Evolutionary conservation across 352 stramenopile species (phyloP).

Genomic region (Pythium rishiriense): DNA sequence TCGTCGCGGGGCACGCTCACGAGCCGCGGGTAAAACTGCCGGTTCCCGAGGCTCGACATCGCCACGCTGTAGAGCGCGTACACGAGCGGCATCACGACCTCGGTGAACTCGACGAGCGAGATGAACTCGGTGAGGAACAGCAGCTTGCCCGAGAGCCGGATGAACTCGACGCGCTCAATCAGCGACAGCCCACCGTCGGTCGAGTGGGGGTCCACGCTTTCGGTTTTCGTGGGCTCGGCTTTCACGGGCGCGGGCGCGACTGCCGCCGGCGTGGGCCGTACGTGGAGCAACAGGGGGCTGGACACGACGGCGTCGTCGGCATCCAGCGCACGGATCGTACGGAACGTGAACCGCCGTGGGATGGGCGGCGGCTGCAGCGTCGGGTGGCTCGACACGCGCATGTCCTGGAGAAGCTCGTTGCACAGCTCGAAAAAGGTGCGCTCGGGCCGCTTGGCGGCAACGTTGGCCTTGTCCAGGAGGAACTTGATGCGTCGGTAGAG

Average conservation of each 20-base stretch:
- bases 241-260: no score
- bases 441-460: not conserved
- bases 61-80: constrained; percentile 13
- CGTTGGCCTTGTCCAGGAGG: constrained; percentile 13
- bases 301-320: not conserved
- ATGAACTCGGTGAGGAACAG: constrained; percentile 24
- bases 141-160: not conserved
- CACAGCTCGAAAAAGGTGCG: constrained; percentile 5
- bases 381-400: constrained; percentile 1
- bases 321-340: not conserved
- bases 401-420: constrained; percentile 13
- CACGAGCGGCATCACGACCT: constrained; percentile 23
- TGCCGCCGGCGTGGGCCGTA: not conserved
- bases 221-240: no score
- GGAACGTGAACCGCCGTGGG: constrained; percentile 1
- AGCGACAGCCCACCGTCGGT: constrained; percentile 1
- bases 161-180: constrained; percentile 11
- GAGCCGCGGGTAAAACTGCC: constrained; percentile 10
- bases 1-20: not conserved
- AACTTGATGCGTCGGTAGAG: constrained; percentile 6
- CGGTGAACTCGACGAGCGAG: constrained; percentile 19
- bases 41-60: constrained; percentile 15
- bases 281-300: not conserved
- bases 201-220: not conserved
- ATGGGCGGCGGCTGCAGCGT: not conserved